Base-by-base conservation (phyloP, 768 basidiomycete species). In the Phaeolepiota aurea region DNA sequence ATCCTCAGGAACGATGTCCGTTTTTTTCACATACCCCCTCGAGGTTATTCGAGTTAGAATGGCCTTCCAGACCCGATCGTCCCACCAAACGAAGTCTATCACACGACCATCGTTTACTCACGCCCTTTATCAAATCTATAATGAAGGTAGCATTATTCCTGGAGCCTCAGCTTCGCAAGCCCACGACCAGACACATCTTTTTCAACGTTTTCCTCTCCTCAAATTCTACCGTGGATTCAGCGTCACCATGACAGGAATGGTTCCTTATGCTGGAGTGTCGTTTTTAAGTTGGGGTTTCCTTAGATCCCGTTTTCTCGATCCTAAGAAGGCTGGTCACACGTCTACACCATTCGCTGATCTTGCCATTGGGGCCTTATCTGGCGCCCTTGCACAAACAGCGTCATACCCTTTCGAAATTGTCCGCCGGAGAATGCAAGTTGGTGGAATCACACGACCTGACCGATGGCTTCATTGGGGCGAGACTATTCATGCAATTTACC, bases 161-260 rank as follows among this genome's bases (percentile, higher is more conserved):
- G 34, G 48, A 36, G 45, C 56, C 44, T 44, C 54, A 47, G 38
- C 58, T 11, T 37, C 52, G 25, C 49, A 38, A 45, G 48, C 21
- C 36, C 42, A 39, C 12, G 47, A 41, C 36, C 33, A 56, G 37
- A 50, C 48, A 49, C 52, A 58, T 22, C 56, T 62, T 41, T 72
- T 92, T 50, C 63, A 74, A 32, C 73, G 74, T 10, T 77, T 85
- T 51, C 85, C 87, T 12, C 56, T 89, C 39, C 72, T 92, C 41
- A 88, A 93, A 53, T 91, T 98, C 63, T 99, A 98, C 57, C 87
- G 96, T 15, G 94, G 96, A n/a, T 97, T 98, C 63, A 81, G 82
- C 4, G 90, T 96, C 20, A 92, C 92, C 15, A 61, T 98, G 28
- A 59, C 77, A 10, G 94, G 96, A 33, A 98, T 97, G 74, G 69